A percentile compares a stretch with the other conserved stretches of the same genome.
These are phyloP conservation scores for Simplicillium sp. DNA, from an alignment of 2,329 filamentous ascomycete species.

Conservation along the genomic window DNA sequence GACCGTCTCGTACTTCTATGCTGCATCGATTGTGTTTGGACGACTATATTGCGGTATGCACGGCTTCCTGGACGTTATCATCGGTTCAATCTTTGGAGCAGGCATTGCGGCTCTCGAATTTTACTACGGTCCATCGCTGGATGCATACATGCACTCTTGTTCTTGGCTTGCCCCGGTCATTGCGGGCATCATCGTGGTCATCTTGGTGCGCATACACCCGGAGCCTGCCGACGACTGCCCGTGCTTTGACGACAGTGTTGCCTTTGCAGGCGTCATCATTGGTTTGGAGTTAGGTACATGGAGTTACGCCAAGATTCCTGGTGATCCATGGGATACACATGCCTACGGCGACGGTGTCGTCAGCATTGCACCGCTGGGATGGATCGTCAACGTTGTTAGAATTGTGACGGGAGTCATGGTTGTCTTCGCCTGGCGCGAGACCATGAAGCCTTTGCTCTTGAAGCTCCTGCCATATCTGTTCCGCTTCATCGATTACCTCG, in stretches of 20 bases:
- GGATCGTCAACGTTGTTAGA: conserved; percentile 52
- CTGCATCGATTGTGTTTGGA: conserved; percentile 79
- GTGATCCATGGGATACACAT: conserved; percentile 31
- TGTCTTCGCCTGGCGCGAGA: conserved; percentile 83
- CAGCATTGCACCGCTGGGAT: conserved; percentile 56
- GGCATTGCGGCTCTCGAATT: conserved; percentile 51
- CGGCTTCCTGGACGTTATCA: conserved; percentile 82
- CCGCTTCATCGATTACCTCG: conserved; percentile 70
- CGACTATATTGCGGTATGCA: conserved; percentile 98
- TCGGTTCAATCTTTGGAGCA: conserved; percentile 71
- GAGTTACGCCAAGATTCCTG: conserved; percentile 58
- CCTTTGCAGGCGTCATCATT: conserved; percentile 84
- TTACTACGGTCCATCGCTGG: conserved; percentile 51
- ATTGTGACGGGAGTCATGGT: conserved; percentile 72
- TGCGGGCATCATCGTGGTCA: conserved; percentile 56
- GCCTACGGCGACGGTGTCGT: conserved; percentile 48
- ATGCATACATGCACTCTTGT: conserved; percentile 59
- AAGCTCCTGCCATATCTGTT: conserved; percentile 76
- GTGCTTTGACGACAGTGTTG: conserved; percentile 92
- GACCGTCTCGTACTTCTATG: conserved; percentile 70
- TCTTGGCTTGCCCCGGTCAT: conserved; percentile 55
- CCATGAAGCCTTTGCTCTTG: conserved; percentile 77
- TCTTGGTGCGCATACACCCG: conserved; percentile 80
- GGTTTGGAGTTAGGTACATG: conserved; percentile 76
- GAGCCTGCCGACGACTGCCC: conserved; percentile 96